phyloP scores from a whole-genome alignment of 2,329 filamentous ascomycete species.

The Fusarium liriodendri region DNA sequence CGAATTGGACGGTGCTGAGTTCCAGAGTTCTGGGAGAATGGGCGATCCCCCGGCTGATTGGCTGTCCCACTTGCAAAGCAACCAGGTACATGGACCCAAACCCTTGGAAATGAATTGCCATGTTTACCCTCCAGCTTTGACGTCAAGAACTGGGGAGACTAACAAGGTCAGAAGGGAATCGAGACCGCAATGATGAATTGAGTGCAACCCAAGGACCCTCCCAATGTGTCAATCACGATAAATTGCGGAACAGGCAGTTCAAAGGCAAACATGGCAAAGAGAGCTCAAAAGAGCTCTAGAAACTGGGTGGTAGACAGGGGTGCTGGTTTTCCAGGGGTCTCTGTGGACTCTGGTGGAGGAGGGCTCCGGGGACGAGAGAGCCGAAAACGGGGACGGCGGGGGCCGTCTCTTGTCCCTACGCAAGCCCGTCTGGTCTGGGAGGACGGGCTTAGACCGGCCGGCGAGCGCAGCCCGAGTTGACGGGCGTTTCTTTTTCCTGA shows the following conservation, averaged over 20 bases:
- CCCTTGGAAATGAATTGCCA: constrained; percentile 20
- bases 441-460: constrained; percentile 8
- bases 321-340: constrained; percentile 31
- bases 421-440: neutral
- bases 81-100: constrained; percentile 34
- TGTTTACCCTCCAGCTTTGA: constrained; percentile 19
- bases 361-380: constrained; percentile 31
- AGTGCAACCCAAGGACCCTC: neutral
- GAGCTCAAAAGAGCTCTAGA: neutral
- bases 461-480: constrained; percentile 24
- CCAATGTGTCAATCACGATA: constrained; percentile 1
- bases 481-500: constrained; percentile 23
- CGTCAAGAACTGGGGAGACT: neutral
- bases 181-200: neutral
- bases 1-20: constrained; percentile 5
- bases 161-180: neutral
- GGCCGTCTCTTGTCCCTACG: constrained; percentile 2
- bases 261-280: constrained; percentile 10
- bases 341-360: constrained; percentile 32
- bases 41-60: constrained; percentile 37
- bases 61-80: constrained; percentile 24
- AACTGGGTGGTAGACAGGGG: constrained; percentile 41
- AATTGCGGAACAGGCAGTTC: constrained; percentile 8
- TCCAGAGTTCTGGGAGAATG: constrained; percentile 34
- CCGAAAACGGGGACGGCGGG: constrained; percentile 21